Evolutionary conservation across 2,329 filamentous ascomycete species (phyloP).

Genomic region (Paecilomyces sp.): DNA sequence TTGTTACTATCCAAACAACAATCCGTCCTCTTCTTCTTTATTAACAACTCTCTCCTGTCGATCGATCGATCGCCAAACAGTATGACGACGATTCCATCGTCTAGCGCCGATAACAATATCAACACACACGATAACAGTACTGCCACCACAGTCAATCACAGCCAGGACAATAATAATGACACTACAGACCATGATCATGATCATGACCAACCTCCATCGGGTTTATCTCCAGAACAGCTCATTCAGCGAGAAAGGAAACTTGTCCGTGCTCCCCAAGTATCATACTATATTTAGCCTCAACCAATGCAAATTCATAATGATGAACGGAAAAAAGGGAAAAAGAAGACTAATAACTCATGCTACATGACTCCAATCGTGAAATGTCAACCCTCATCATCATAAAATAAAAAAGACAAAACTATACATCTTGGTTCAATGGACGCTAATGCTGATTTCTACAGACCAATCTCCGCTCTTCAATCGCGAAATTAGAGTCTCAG

Average conservation of each 20-base stretch:
- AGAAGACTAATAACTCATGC: no score
- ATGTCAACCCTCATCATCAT: neutral
- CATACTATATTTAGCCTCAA: neutral
- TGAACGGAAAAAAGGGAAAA: neutral
- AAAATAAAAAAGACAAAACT: conserved; percentile 4
- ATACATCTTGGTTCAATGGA: no score
- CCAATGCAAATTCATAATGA: no score
- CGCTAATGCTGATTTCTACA: conserved; percentile 1
- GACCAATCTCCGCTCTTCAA: conserved; percentile 16
- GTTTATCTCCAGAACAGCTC: conserved; percentile 9
- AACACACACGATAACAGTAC: neutral
- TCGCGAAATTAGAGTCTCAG: conserved; percentile 39
- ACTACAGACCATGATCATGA: neutral
- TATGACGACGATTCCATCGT: neutral
- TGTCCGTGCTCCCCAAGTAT: conserved; percentile 11
- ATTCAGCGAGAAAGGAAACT: conserved; percentile 16
- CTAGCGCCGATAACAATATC: neutral
- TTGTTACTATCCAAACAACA: neutral
- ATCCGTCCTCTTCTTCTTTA: neutral
- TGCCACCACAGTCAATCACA: neutral
- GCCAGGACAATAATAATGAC: neutral
- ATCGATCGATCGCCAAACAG: neutral
- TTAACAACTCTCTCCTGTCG: no score
- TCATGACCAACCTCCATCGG: neutral
- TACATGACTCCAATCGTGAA: neutral